Evolutionary conservation across 2,329 filamentous ascomycete genomes (phyloP).

Genomic region (Elsinoe australis): DNA sequence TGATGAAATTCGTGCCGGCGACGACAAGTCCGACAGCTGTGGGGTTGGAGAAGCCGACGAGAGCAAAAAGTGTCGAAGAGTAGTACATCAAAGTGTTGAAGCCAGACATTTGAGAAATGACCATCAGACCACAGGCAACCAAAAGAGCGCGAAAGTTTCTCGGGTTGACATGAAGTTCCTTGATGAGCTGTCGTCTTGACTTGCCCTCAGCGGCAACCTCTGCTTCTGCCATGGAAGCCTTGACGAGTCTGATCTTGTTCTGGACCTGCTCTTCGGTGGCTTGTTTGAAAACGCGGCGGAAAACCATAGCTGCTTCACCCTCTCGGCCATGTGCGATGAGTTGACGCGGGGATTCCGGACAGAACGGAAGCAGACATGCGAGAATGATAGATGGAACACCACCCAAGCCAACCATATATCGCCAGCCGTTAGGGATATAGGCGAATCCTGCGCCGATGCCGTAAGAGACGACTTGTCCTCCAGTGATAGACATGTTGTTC

Average conservation of each 20-base stretch:
- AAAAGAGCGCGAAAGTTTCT: slow-evolving; percentile 42
- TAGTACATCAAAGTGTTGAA: slow-evolving; percentile 43
- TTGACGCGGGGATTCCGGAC: slow-evolving; percentile 44
- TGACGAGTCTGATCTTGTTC: slow-evolving; percentile 40
- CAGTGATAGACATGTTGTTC: slow-evolving; percentile 39
- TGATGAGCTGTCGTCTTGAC: slow-evolving; percentile 37
- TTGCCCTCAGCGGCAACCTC: slow-evolving; percentile 37
- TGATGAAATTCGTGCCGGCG: slow-evolving; percentile 43
- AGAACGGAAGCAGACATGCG: slow-evolving; percentile 37
- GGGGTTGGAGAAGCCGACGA: slow-evolving; percentile 45
- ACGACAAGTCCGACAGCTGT: slow-evolving; percentile 42
- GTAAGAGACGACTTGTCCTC: slow-evolving; percentile 29
- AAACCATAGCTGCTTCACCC: slow-evolving; percentile 34
- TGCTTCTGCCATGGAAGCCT: slow-evolving; percentile 34
- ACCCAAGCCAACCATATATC: slow-evolving; percentile 44
- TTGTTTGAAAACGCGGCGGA: slow-evolving; percentile 36
- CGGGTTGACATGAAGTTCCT: slow-evolving; percentile 40
- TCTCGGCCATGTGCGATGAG: slow-evolving; percentile 40
- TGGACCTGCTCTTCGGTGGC: slow-evolving; percentile 38
- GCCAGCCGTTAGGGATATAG: slow-evolving; percentile 38
- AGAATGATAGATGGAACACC: slow-evolving; percentile 43
- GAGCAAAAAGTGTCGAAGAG: slow-evolving; percentile 36
- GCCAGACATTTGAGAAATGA: slow-evolving; percentile 38
- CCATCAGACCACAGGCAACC: slow-evolving; percentile 46
- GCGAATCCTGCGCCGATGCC: slow-evolving; percentile 29